phyloP scores from a whole-genome alignment of 345 rosid species.

The Ceriops tagal region DNA sequence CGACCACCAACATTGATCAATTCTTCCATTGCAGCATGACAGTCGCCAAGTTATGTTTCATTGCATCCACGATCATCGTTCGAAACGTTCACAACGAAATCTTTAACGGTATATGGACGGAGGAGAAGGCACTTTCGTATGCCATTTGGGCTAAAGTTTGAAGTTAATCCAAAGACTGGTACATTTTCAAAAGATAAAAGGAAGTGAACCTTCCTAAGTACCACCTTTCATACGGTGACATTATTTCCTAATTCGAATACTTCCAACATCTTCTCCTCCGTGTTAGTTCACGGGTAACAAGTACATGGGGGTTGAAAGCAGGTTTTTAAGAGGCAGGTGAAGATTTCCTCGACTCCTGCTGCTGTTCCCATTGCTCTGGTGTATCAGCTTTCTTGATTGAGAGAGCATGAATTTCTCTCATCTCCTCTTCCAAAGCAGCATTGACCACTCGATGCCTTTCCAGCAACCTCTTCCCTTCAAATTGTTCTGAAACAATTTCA shows the following conservation, averaged over 20 bases:
- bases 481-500: slow-evolving; percentile 68
- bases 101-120: too few species aligned
- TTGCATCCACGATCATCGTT: too few species aligned
- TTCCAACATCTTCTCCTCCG: background rate
- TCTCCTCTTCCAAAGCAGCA: slow-evolving; percentile 70
- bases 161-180: too few species aligned
- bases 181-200: background rate
- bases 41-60: too few species aligned
- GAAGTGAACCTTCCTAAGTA: too few species aligned
- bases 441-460: slow-evolving; percentile 85
- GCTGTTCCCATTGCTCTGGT: slow-evolving; percentile 69
- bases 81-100: too few species aligned
- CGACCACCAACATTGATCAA: too few species aligned
- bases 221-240: too few species aligned
- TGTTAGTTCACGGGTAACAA: background rate
- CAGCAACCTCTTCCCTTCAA: slow-evolving; percentile 81
- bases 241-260: background rate
- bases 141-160: too few species aligned
- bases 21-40: too few species aligned
- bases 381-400: slow-evolving; percentile 73
- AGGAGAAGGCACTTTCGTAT: too few species aligned
- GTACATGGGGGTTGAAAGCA: background rate
- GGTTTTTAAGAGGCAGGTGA: slow-evolving; percentile 25
- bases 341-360: slow-evolving; percentile 47
- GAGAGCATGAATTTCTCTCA: slow-evolving; percentile 88